These are phyloP conservation scores for Astragalus glycyphyllos DNA, from an alignment of 306 rosid genomes.

Conservation along the genomic window DNA sequence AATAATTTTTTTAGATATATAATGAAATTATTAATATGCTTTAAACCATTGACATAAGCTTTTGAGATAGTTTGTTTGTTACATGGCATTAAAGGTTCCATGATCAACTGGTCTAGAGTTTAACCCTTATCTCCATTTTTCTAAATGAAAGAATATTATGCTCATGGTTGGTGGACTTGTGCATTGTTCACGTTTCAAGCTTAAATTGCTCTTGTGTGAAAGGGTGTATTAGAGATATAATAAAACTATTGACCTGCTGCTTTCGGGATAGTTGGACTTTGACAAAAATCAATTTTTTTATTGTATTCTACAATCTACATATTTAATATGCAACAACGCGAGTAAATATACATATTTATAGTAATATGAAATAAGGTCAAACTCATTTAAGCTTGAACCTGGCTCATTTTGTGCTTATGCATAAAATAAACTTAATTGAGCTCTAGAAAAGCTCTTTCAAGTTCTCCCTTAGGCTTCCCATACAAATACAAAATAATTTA, in stretches of 20 bases:
- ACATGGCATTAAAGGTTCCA: not conserved
- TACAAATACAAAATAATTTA: not conserved
- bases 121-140: not conserved
- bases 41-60: not conserved
- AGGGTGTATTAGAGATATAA: not conserved
- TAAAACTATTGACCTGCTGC: not conserved
- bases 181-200: not conserved
- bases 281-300: not conserved
- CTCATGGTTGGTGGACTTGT: not conserved
- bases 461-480: not conserved
- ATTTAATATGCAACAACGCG: not conserved
- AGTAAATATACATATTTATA: not conserved
- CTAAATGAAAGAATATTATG: not conserved
- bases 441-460: not conserved
- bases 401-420: too few relatives aligned
- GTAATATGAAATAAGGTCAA: conserved; percentile 22
- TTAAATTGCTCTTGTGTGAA: not conserved
- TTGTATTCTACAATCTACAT: not conserved
- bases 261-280: not conserved
- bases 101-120: conserved; percentile 2
- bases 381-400: not conserved
- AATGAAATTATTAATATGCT: not conserved
- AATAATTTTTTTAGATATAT: not conserved
- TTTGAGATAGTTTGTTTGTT: not conserved
- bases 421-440: too few relatives aligned